Percentiles rank a stretch among this genome's conserved stretches.
Evolutionary conservation across 352 stramenopile genomes (phyloP).

Genomic region (Globisporangium iwayamae): DNA sequence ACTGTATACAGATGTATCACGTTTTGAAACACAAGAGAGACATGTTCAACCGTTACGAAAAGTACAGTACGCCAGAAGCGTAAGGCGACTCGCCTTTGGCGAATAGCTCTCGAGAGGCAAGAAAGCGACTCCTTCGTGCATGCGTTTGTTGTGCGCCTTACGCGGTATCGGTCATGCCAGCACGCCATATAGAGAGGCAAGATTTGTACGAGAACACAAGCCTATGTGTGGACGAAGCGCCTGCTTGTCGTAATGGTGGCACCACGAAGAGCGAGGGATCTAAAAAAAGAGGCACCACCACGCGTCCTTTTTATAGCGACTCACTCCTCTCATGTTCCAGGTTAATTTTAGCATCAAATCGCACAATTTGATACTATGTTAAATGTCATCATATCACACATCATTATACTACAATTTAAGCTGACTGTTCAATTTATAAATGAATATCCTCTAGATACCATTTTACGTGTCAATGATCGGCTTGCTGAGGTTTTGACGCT

Average conservation of each 20-base stretch:
- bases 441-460: not conserved
- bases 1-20: too few relatives aligned
- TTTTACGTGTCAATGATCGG: not conserved
- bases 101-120: too few relatives aligned
- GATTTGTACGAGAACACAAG: not conserved
- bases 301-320: slow-evolving; percentile 7
- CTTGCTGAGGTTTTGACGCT: not conserved
- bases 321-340: not conserved
- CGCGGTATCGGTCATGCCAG: too few relatives aligned
- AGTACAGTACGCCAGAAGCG: too few relatives aligned
- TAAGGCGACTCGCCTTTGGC: too few relatives aligned
- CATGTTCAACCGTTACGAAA: too few relatives aligned
- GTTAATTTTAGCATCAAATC: not conserved
- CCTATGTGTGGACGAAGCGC: not conserved
- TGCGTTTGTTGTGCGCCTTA: too few relatives aligned
- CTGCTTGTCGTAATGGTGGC: not conserved
- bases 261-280: not conserved
- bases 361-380: not conserved
- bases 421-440: not conserved
- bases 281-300: not conserved
- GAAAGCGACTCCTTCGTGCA: too few relatives aligned
- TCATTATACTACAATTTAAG: not conserved
- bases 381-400: not conserved
- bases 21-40: too few relatives aligned
- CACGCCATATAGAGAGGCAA: too few relatives aligned